A percentile compares a stretch with the other conserved stretches of the same genome.
phyloP scores from a whole-genome alignment of 352 stramenopile genomes.

The Phytophthora hybrid region DNA sequence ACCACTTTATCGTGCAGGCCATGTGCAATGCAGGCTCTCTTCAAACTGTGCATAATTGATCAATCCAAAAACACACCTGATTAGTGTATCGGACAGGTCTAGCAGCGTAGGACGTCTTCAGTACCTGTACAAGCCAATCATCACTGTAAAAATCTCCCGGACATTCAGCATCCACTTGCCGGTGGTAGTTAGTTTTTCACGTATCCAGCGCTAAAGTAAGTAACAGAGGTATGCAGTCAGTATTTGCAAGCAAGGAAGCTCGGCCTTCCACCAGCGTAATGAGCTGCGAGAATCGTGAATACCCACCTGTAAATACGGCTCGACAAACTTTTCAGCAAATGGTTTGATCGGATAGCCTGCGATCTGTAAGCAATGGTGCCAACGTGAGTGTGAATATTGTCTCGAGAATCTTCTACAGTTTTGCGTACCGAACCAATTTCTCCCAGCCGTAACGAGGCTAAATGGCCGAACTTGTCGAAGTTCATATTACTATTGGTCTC shows the following conservation, averaged over 20 bases:
- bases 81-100: conserved; percentile 3
- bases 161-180: conserved; percentile 64
- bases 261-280: not conserved
- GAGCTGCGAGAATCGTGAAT: not conserved
- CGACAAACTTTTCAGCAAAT: conserved; percentile 81
- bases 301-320: conserved; percentile 71
- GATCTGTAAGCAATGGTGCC: conserved; percentile 47
- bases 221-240: not conserved
- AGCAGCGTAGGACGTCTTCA: not conserved
- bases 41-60: conserved; percentile 46
- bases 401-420: not conserved
- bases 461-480: conserved; percentile 85
- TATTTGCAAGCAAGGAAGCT: conserved; percentile 5
- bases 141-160: conserved; percentile 78
- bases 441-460: conserved; percentile 69
- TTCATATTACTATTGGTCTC: conserved; percentile 69
- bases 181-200: conserved; percentile 66
- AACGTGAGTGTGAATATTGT: conserved; percentile 7
- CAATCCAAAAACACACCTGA: not conserved
- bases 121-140: conserved; percentile 84
- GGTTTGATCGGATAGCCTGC: conserved; percentile 84
- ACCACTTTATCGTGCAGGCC: conserved; percentile 60
- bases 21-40: conserved; percentile 71
- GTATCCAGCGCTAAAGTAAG: conserved; percentile 68
- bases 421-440: conserved; percentile 72